Percentiles rank a stretch among this genome's conserved stretches.
Evolutionary conservation across 805 yeast species (phyloP).

Genomic region (Barnettozyma vustinii): DNA sequence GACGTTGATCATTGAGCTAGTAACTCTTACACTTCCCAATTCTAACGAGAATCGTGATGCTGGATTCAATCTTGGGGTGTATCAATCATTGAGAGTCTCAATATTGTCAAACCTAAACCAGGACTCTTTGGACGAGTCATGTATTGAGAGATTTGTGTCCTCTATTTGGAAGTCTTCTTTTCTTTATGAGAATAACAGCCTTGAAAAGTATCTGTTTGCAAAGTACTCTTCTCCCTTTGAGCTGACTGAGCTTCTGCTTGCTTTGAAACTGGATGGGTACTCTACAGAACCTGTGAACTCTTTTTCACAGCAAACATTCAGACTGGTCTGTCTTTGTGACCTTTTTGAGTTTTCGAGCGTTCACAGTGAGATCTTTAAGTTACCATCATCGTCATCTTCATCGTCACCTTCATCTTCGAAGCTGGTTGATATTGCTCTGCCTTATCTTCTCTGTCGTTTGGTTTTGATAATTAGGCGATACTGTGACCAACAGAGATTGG

Average conservation of each 20-base stretch:
- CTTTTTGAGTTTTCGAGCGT: conserved; percentile 33
- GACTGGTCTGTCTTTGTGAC: conserved; percentile 53
- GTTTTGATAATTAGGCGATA: conserved; percentile 59
- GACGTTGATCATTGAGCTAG: conserved; percentile 36
- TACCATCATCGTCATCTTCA: background rate
- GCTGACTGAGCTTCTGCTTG: conserved; percentile 33
- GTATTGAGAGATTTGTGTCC: conserved; percentile 39
- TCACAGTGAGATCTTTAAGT: conserved; percentile 23
- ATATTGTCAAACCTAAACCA: conserved; percentile 38
- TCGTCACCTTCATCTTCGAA: background rate
- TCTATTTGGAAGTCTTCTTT: conserved; percentile 56
- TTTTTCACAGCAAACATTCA: conserved; percentile 41
- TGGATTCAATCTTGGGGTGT: conserved; percentile 40
- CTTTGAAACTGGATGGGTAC: conserved; percentile 41
- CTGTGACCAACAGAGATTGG: conserved; percentile 54
- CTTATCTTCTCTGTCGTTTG: conserved; percentile 51
- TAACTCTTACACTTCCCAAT: conserved; percentile 36
- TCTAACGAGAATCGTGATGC: conserved; percentile 33
- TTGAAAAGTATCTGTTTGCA: conserved; percentile 37
- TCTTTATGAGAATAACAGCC: conserved; percentile 50
- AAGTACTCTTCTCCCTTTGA: conserved; percentile 28
- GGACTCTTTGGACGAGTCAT: conserved; percentile 19
- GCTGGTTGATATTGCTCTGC: conserved; percentile 28
- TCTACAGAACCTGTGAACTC: conserved; percentile 48
- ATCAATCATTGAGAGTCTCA: conserved; percentile 33